Base-by-base conservation (phyloP, 164 flowering plant species). In the Macadamia tetraphylla region DNA sequence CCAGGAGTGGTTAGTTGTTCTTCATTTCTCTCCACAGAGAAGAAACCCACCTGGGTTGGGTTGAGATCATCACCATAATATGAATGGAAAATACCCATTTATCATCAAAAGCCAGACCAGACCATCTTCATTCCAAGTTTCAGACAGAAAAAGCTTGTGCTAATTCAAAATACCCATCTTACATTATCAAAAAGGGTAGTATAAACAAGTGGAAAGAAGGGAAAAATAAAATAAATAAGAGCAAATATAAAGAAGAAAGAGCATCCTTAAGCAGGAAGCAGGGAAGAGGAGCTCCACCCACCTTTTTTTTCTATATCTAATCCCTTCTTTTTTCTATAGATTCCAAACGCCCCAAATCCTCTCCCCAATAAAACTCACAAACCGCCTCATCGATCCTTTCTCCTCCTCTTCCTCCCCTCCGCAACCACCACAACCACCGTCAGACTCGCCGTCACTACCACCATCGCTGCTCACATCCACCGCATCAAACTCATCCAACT, bases 301-400 rank as follows among this genome's bases (percentile, higher is more conserved):
- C 55, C 62, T 42, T 1, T 40, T 46, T 67, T 35, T 56, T 35
- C 13, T 46, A 11, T 11, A 46, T 46, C 51, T 46, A 8, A 35
- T 46, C 13, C 51, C 35, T 69, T 6, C 13, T 18, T 42, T 9
- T 17, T 30, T 35, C 56, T 62, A 56, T 12, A 43, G 32, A 42
- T 44, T 42, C 83, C 83, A 85, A 73, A 80, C 86, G 53, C 86
- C 80, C 88, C 87, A 87, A 65, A 89, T 73, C 70, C 70, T 87
- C 66, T 84, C 94, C 0, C 94, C 90, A 61, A 90, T 67, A 55
- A 80, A 85, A 60, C 81, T 83, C 73, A 85, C 78, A 46, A 90
- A 59, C 65, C 76, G 85, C 70, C 84, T 81, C 62, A 88, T 83
- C 0, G 90, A 78, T 8, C 91, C 87, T 63, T 73, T 80, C 55